A percentile compares a stretch with the other conserved stretches of the same genome.
Conservation (phyloP, 257 asterid species). For the Primulina tabacum region DNA sequence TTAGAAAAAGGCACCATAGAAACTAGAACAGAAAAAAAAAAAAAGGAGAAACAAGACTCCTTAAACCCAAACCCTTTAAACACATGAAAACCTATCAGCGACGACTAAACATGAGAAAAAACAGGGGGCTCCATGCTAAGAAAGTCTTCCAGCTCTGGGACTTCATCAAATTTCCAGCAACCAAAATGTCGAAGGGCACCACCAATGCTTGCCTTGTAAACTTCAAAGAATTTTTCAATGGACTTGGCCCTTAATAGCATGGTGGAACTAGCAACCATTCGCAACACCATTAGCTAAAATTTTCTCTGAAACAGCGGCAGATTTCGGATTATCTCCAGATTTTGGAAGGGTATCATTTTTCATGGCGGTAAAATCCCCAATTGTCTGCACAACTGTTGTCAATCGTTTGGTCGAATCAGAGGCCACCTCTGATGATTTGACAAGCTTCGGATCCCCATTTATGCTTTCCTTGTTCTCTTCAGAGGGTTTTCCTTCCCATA, state of each 20-base stretch:
- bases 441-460: conserved; percentile 29
- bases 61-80: conserved; percentile 30
- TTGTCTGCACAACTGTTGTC: conserved; percentile 11
- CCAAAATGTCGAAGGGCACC: conserved; percentile 10
- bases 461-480: conserved; percentile 40
- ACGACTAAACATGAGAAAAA: conserved; percentile 31
- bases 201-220: not conserved
- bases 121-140: conserved; percentile 25
- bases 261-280: conserved; percentile 40
- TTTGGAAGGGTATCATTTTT: conserved; percentile 20
- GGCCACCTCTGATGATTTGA: conserved; percentile 28
- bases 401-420: conserved; percentile 25
- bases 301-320: conserved; percentile 35
- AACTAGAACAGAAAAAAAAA: not conserved
- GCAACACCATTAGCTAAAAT: conserved; percentile 39
- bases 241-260: conserved; percentile 25
- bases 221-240: conserved; percentile 5
- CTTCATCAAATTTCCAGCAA: conserved; percentile 2
- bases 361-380: conserved; percentile 16
- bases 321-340: conserved; percentile 23
- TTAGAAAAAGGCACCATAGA: conserved; percentile 16
- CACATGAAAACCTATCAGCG: conserved; percentile 28
- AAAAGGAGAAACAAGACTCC: conserved; percentile 13
- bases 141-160: conserved; percentile 17
- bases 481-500: conserved; percentile 45